Percentiles rank a stretch among this genome's conserved stretches.
Evolutionary conservation across 345 rosid genomes (phyloP).

Genomic region (Arabis alpina): DNA sequence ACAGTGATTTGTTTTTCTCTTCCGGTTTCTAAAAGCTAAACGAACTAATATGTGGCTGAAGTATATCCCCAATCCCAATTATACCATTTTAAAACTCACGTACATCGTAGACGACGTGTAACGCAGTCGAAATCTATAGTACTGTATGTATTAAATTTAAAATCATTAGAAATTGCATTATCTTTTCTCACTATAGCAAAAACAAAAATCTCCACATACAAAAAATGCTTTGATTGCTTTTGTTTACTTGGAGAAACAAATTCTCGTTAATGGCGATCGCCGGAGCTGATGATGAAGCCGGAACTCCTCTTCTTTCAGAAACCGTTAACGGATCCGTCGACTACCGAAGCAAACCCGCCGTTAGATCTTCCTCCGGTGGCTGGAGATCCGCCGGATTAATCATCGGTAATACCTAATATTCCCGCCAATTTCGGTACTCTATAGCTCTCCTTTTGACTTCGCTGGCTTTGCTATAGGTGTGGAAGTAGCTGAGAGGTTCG

Average conservation of each 20-base stretch:
- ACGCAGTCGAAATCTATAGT: too few relatives aligned
- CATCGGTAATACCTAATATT: constrained; percentile 39
- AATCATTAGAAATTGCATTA: too few relatives aligned
- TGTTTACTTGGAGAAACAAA: background rate
- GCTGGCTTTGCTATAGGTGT: constrained; percentile 39
- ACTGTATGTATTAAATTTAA: too few relatives aligned
- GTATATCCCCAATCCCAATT: too few relatives aligned
- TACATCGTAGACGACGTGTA: too few relatives aligned
- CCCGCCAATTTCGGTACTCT: constrained; percentile 7
- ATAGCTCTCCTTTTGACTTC: background rate
- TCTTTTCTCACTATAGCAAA: too few relatives aligned
- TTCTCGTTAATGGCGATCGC: constrained; percentile 30
- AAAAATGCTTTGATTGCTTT: too few relatives aligned
- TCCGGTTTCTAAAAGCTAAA: too few relatives aligned
- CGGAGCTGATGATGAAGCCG: constrained; percentile 30
- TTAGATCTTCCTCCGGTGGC: constrained; percentile 47
- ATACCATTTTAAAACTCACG: too few relatives aligned
- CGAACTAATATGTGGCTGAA: too few relatives aligned
- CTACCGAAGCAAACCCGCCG: constrained; percentile 43
- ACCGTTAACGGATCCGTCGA: constrained; percentile 45
- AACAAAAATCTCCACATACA: too few relatives aligned
- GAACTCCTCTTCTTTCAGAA: constrained; percentile 37
- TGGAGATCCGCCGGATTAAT: constrained; percentile 62
- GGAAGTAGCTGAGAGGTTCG: constrained; percentile 61
- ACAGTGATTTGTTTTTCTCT: too few relatives aligned